A percentile compares a stretch with the other conserved stretches of the same genome.
These are phyloP conservation scores for Penicillium antarcticum DNA, from an alignment of 495 filamentous ascomycete species.

Conservation along the genomic window DNA sequence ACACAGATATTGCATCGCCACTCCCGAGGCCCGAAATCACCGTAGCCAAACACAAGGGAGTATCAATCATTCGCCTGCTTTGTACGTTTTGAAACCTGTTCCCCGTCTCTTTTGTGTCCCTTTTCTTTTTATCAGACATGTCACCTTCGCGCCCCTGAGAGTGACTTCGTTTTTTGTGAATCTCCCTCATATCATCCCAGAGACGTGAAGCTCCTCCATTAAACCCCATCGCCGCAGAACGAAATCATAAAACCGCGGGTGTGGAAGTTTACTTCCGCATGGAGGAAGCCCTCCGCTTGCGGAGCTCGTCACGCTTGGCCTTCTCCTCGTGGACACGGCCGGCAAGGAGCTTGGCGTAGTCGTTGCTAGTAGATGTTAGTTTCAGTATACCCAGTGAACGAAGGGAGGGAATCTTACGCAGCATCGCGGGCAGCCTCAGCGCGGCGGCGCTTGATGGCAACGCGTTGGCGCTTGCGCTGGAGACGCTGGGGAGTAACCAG, in stretches of 20 bases:
- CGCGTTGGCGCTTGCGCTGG: constrained; percentile 97
- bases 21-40: constrained; percentile 18
- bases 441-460: constrained; percentile 95
- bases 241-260: constrained; percentile 27
- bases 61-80: constrained; percentile 19
- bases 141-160: constrained; percentile 24
- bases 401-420: constrained; percentile 67
- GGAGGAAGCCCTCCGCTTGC: constrained; percentile 93
- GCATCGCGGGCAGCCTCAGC: constrained; percentile 94
- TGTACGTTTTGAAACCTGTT: constrained; percentile 18
- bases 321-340: constrained; percentile 95
- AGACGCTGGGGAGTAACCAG: constrained; percentile 99
- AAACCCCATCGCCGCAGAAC: constrained; percentile 34
- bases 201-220: constrained; percentile 36
- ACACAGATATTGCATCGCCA: constrained; percentile 22
- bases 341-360: constrained; percentile 90
- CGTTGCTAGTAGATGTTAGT: constrained; percentile 53
- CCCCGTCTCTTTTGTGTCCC: constrained; percentile 19
- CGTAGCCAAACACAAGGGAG: constrained; percentile 15
- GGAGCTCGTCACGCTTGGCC: constrained; percentile 81
- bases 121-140: constrained; percentile 29
- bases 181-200: constrained; percentile 21
- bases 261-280: constrained; percentile 75
- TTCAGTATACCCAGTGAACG: background rate
- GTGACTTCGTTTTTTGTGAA: constrained; percentile 25